Evolutionary conservation across 2,329 filamentous ascomycete species (phyloP).

Genomic region (Alternaria hordeiaustralica): DNA sequence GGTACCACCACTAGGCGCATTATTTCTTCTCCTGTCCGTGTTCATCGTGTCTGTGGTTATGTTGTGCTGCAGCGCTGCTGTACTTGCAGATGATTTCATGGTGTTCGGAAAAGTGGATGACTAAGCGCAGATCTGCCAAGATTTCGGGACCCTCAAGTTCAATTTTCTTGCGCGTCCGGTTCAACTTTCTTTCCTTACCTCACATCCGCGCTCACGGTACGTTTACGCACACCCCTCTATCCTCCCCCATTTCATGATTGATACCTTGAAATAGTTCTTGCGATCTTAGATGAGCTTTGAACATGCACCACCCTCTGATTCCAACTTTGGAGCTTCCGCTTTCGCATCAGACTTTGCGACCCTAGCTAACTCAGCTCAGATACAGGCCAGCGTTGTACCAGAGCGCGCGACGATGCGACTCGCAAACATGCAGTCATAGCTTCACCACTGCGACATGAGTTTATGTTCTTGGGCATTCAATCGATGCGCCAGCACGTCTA

Average conservation of each 20-base stretch:
- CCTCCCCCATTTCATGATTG: slow-evolving; percentile 53
- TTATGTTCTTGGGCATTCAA: neutral
- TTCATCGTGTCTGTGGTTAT: slow-evolving; percentile 32
- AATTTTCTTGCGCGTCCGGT: slow-evolving; percentile 34
- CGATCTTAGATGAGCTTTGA: slow-evolving; percentile 62
- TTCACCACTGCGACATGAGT: neutral
- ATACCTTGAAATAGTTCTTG: slow-evolving; percentile 61
- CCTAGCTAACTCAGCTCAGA: slow-evolving; percentile 29
- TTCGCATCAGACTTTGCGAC: slow-evolving; percentile 15
- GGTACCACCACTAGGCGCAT: slow-evolving; percentile 82
- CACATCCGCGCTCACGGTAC: slow-evolving; percentile 34
- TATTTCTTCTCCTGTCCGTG: slow-evolving; percentile 82
- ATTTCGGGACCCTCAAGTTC: slow-evolving; percentile 30
- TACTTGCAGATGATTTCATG: slow-evolving; percentile 17
- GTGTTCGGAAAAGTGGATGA: slow-evolving; percentile 25
- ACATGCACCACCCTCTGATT: slow-evolving; percentile 68
- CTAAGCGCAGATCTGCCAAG: slow-evolving; percentile 41
- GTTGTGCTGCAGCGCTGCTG: slow-evolving; percentile 5
- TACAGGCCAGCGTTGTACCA: neutral
- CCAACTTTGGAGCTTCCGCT: slow-evolving; percentile 12
- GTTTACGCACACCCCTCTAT: slow-evolving; percentile 12
- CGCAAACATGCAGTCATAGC: neutral
- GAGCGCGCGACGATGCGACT: neutral
- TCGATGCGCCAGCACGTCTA: neutral
- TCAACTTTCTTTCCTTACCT: slow-evolving; percentile 26